Evolutionary conservation across 1,284 basidiomycete species (phyloP), one percentile per base, ranked within the genome.

Genomic region (Malassezia globosa): DNA sequence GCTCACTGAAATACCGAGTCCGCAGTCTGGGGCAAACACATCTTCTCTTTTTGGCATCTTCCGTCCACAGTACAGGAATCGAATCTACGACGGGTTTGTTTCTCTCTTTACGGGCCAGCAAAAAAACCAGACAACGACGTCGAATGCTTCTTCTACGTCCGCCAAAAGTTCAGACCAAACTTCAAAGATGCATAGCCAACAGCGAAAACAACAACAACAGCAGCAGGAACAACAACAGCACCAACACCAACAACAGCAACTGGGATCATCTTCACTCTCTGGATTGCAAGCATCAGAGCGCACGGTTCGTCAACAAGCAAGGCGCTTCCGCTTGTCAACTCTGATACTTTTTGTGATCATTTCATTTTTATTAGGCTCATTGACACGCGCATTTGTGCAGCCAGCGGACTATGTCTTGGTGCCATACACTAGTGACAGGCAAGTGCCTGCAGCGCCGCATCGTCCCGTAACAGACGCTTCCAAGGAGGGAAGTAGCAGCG

Each of bases 291-390:
- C 8, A n/a, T 31, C 29, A 31, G 29, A 31, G 8, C 10, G 8
- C 8, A 10, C 29, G 8, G 29, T 31, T 10, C n/a, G 10, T n/a
- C 29, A 31, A n/a, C 29, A 8, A 10, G 29, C 19, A 13, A 19
- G 25, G 23, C 46, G 54, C 4, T 61, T 65, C 42, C 59, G 57
- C 14, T 56, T 61, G 5, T 37, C 53, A 19, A 63, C 59, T 22
- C 24, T 71, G 35, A 69, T 96, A 55, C 75, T 90, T 49, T 79
- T 84, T 14, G 87, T 82, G 37, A 71, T 96, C 55, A 84, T 92
- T 55, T 84, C 85, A 29, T 90, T 96, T 73, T 75, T 97, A 56
- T 77, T 95, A 55, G 92, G 92, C 29, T 90, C 86, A 10, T 76
- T 97, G 41, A 73, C 92, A 54, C 80, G 92, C 49, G 87, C 85